Base-by-base conservation (phyloP, 2,329 filamentous ascomycete species). In the Trichophyton mentagrophytes region DNA sequence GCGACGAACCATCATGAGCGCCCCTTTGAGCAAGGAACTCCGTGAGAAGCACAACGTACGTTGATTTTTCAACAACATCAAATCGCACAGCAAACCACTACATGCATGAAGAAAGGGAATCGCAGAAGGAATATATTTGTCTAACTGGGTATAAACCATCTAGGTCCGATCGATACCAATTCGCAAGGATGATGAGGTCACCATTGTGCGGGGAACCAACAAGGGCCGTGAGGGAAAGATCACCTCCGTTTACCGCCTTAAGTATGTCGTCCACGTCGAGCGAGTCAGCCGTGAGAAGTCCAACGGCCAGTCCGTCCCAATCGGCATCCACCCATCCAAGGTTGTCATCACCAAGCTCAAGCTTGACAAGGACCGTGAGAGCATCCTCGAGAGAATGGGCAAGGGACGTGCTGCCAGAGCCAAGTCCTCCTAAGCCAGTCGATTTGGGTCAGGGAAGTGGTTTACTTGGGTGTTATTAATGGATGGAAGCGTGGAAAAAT, bases 171-270 rank as follows among this genome's bases (percentile, higher is more conserved):
- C 85, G 78, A 95, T 96, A 78, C 93, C 92, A 76, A 85, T 97
- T 82, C 90, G 92, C 82, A 96, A 96, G 82, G 92, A 96, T 76
- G 89, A 96, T 80, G 90, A 95, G 81, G 90, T 97, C 76, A 83
- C 82, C 75, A 88, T 99, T 73, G 87, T 92, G 76, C 91, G 93
- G 71, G 93, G 93, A 73, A 81, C 82, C 80, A 88, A 95, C 85
- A 97, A 97, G 85, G 93, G 92, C 76, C 90, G 90, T 74, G 92
- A 97, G 83, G 93, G 93, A 83, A 97, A 97, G 84, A 84, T 99
- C 80, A 91, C 87, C 73, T 90, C 89, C 73, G 92, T 97, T 78
- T 99, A 96, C 87, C 90, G 90, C 78, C 88, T 96, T 74, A 97
- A 97, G 82, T 99, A 93, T 81, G 84, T 90, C 76, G 87, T 99